phyloP scores from a whole-genome alignment of 2,329 filamentous ascomycete genomes.

The Pseudopyricularia cyperi region DNA sequence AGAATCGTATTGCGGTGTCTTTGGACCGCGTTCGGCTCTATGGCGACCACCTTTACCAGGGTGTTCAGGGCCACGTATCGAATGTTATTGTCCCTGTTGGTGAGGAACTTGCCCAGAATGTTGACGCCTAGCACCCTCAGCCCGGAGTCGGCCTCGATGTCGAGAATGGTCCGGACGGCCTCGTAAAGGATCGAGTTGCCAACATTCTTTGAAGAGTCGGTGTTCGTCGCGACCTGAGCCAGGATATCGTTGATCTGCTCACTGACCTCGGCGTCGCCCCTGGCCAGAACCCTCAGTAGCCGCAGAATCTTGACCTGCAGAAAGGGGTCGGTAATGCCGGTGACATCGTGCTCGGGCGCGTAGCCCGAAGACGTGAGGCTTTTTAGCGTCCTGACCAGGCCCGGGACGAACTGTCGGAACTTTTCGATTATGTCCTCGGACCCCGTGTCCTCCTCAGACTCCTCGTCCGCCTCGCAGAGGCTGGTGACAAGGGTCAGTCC shows the following conservation, averaged over 20 bases:
- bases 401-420: constrained; percentile 76
- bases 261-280: constrained; percentile 75
- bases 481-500: constrained; percentile 84
- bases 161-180: constrained; percentile 89
- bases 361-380: constrained; percentile 89
- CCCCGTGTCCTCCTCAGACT: constrained; percentile 82
- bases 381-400: constrained; percentile 82
- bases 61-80: constrained; percentile 97
- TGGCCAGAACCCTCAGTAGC: constrained; percentile 71
- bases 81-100: constrained; percentile 99
- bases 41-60: constrained; percentile 92
- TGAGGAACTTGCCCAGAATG: constrained; percentile 87
- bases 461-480: constrained; percentile 89
- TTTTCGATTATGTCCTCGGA: constrained; percentile 85
- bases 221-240: constrained; percentile 95
- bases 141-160: constrained; percentile 95
- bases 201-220: constrained; percentile 95
- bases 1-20: constrained; percentile 94
- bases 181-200: constrained; percentile 98
- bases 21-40: constrained; percentile 95
- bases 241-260: constrained; percentile 98
- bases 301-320: constrained; percentile 92
- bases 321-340: constrained; percentile 95
- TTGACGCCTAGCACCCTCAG: constrained; percentile 91
- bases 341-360: constrained; percentile 94